Evolutionary conservation across 352 stramenopile genomes (phyloP).

Genomic region (Phytophthora pluvialis): DNA sequence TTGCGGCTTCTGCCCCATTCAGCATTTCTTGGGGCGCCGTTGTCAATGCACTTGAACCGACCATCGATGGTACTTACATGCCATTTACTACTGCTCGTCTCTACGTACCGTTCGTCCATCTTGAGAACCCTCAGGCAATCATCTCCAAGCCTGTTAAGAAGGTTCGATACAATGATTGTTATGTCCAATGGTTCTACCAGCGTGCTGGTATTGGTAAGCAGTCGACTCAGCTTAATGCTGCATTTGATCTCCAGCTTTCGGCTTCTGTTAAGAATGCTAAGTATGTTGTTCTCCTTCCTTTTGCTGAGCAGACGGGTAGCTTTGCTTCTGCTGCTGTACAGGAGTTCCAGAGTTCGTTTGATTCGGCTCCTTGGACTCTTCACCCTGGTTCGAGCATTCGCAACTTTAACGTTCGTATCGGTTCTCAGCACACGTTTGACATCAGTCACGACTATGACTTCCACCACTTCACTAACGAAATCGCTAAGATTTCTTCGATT

Average conservation of each 20-base stretch:
- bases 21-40: neutral
- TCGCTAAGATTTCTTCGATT: slow-evolving; percentile 15
- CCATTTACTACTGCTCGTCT: neutral
- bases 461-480: neutral
- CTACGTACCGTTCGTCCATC: too few relatives aligned
- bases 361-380: slow-evolving; percentile 2
- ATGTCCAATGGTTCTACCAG: too few relatives aligned
- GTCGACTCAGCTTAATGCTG: too few relatives aligned
- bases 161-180: too few relatives aligned
- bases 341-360: neutral
- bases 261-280: too few relatives aligned
- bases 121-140: too few relatives aligned
- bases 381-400: slow-evolving; percentile 1
- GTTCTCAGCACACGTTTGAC: neutral
- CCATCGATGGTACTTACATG: slow-evolving; percentile 5
- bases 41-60: slow-evolving; percentile 7
- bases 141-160: too few relatives aligned
- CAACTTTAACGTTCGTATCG: slow-evolving; percentile 10
- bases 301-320: slow-evolving; percentile 1
- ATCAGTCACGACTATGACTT: too few relatives aligned
- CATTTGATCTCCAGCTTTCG: too few relatives aligned
- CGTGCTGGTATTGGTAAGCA: too few relatives aligned
- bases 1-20: neutral
- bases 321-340: slow-evolving; percentile 4
- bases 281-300: neutral